Evolutionary conservation across 176 grass and related monocot genomes (phyloP).

Genomic region (Stipa capillata): DNA sequence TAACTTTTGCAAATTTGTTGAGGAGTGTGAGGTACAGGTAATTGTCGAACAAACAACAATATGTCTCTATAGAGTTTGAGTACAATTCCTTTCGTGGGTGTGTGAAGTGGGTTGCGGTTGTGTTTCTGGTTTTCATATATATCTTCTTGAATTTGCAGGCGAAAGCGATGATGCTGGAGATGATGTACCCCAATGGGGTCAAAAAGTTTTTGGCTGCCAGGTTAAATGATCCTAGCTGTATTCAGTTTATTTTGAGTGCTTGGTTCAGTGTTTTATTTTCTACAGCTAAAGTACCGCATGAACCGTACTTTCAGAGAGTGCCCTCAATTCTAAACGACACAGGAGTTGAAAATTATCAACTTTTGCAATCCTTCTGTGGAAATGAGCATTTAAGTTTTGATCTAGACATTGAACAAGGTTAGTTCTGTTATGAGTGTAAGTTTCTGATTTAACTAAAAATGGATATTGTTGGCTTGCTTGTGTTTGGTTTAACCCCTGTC

Average conservation of each 20-base stretch:
- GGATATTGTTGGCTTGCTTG: not conserved
- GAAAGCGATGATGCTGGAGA: constrained; percentile 47
- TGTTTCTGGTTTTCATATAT: not conserved
- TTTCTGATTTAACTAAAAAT: not conserved
- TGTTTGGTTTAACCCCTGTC: not conserved
- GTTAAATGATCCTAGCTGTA: constrained; percentile 8
- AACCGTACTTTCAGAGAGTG: no score
- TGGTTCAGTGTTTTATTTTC: no score
- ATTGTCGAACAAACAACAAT: not conserved
- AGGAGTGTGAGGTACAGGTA: constrained; percentile 48
- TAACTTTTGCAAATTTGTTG: constrained; percentile 45
- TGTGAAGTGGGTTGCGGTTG: no score
- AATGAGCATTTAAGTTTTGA: constrained; percentile 24
- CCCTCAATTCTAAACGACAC: not conserved
- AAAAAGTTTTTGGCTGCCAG: constrained; percentile 56
- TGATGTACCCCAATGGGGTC: constrained; percentile 52
- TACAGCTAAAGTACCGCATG: no score
- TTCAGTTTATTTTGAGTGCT: not conserved
- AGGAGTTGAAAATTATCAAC: constrained; percentile 26
- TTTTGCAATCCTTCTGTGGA: no score
- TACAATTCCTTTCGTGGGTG: not conserved
- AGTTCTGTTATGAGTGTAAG: not conserved
- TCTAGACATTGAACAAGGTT: constrained; percentile 43
- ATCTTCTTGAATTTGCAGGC: constrained; percentile 26
- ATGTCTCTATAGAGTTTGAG: not conserved